Base-by-base conservation (phyloP, 768 basidiomycete species). In the Boletus reticulatus region DNA sequence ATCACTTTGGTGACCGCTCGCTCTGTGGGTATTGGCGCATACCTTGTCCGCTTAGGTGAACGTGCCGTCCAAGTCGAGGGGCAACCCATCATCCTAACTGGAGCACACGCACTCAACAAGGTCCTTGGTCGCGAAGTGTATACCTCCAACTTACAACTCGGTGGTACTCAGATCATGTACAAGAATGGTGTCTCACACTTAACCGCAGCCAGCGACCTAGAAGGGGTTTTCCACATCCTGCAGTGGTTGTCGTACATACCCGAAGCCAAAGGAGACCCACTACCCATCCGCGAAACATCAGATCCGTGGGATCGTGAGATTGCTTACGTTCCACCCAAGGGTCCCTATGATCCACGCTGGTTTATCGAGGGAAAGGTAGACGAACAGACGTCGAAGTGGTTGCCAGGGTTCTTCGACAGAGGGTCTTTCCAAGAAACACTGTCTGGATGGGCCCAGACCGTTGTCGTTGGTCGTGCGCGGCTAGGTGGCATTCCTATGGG, bases 161-260 rank as follows among this genome's bases (percentile, higher is more conserved):
- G 97, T 60, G 97, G 97, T 52, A 98, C 97, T n/a, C 97, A 99
- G 68, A 98, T 99, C 79, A 98, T 99, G 97, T 91, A 94, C 84
- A 98, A 98, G 84, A 99, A 99, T 68, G 97, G 97, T 74, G 92
- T 98, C 52, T 97, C 96, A 6, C 97, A 99, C 71, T 77, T 98
- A 55, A 95, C 93, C 4, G 95, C 97, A 34, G 84, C 84, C 64
- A 98, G 94, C 69, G 97, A 99, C 70, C 77, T 99, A 34, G 92
- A 98, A 72, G 97, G 97, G 55, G 94, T 95, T 16, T 87, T 88
- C 24, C 89, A 94, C 56, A 98, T 98, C 62, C 76, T 98, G 43
- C 84, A 94, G 62, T 99, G 97, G 94, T 70, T 99, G 56, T 91
- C 94, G 10, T 99, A 94, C 71, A 82, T 98, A 3, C 96, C 97